Conservation (phyloP, 2,329 filamentous ascomycete species). For the Penicillium hesseltinei region DNA sequence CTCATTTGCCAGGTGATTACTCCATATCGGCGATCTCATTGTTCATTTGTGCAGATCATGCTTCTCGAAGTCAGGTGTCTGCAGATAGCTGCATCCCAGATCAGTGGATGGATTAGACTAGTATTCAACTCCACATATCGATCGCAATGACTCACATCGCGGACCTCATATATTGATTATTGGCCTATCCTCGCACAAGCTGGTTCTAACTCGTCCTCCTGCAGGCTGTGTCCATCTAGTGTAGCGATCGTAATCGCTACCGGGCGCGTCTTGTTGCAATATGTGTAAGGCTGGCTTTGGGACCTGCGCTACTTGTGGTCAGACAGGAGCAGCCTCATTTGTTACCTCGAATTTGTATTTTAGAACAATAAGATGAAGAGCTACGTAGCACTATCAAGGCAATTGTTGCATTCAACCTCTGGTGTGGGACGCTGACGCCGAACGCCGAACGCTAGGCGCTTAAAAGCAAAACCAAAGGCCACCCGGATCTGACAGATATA, state of each 20-base stretch:
- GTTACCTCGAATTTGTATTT: conserved; percentile 17
- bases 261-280: conserved; percentile 1
- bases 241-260: background rate
- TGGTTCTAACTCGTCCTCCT: conserved; percentile 13
- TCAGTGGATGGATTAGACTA: conserved; percentile 13
- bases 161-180: conserved; percentile 8
- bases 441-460: background rate
- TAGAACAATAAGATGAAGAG: conserved; percentile 7
- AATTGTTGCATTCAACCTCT: background rate
- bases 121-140: conserved; percentile 4
- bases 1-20: conserved; percentile 18
- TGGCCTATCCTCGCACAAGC: conserved; percentile 10
- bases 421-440: background rate
- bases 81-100: conserved; percentile 20
- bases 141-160: conserved; percentile 3
- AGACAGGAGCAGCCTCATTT: conserved; percentile 8
- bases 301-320: conserved; percentile 1
- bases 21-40: conserved; percentile 1
- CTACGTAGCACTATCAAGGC: background rate
- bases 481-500: background rate
- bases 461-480: background rate
- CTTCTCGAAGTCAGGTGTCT: conserved; percentile 1
- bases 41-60: conserved; percentile 11
- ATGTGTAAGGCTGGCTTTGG: conserved; percentile 8
- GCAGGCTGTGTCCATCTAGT: conserved; percentile 7